Conservation (phyloP, 2,329 filamentous ascomycete species). For the Colletotrichum theobromicola region DNA sequence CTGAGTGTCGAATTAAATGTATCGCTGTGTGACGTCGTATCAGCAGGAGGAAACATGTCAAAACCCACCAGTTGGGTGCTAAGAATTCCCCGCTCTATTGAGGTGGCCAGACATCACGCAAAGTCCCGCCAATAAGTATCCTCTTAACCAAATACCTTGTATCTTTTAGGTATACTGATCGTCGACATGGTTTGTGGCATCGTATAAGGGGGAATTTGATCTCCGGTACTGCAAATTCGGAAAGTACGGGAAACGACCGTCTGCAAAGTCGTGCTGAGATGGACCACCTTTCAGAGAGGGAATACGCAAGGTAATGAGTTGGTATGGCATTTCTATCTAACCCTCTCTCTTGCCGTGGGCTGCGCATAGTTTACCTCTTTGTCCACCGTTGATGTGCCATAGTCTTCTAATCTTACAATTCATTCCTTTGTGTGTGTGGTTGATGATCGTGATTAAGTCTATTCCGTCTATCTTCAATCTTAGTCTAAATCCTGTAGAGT, state of each 20-base stretch:
- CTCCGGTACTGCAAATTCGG: not conserved
- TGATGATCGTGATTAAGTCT: accelerated
- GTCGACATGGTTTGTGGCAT: not conserved
- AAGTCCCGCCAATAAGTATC: not conserved
- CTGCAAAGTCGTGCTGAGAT: not conserved
- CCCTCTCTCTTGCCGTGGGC: not conserved
- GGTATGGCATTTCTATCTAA: accelerated
- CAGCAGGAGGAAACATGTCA: not conserved
- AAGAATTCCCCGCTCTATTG: not conserved
- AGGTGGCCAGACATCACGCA: not conserved
- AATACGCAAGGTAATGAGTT: not conserved
- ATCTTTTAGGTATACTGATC: not conserved
- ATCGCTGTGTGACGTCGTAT: not conserved
- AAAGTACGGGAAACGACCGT: not conserved
- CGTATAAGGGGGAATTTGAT: not conserved
- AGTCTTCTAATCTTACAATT: not conserved
- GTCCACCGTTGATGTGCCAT: not conserved
- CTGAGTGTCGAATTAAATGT: not conserved
- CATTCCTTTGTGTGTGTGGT: not conserved
- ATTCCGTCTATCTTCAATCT: not conserved
- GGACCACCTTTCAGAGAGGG: not conserved
- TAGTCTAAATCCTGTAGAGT: not conserved
- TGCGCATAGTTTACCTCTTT: not conserved
- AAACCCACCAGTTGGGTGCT: slow-evolving; percentile 1
- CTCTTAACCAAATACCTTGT: not conserved